Percentiles rank a stretch among this genome's conserved stretches.
Evolutionary conservation across 768 basidiomycete genomes (phyloP).

Genomic region (Chalciporus piperatus): DNA sequence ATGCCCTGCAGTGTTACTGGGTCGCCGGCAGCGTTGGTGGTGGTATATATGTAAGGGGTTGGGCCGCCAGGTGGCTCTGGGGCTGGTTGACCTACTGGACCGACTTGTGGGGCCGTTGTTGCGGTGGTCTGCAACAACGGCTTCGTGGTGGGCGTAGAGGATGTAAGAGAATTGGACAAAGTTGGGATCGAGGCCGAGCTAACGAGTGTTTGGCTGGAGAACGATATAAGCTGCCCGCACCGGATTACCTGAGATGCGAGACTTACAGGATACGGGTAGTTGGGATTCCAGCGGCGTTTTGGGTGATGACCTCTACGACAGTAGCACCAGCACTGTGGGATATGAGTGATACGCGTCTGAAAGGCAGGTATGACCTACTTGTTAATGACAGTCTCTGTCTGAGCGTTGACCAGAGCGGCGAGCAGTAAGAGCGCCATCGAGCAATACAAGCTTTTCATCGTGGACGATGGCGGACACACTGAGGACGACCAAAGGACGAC

Average conservation of each 20-base stretch:
- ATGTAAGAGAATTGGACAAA: conserved; percentile 6
- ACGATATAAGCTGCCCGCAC: conserved; percentile 6
- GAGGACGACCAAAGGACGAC: conserved; percentile 1
- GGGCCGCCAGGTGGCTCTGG: conserved; percentile 42
- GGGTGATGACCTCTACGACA: conserved; percentile 47
- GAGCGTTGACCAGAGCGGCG: conserved; percentile 32
- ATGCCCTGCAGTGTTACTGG: conserved; percentile 17
- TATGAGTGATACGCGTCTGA: conserved; percentile 12
- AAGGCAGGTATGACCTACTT: conserved; percentile 36
- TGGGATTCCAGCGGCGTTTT: conserved; percentile 37
- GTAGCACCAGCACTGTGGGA: conserved; percentile 45
- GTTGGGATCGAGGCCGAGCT: conserved; percentile 7
- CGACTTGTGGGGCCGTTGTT: conserved; percentile 19
- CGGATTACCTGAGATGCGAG: not conserved
- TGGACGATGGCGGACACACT: conserved; percentile 5
- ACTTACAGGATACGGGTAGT: conserved; percentile 46
- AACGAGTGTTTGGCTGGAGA: conserved; percentile 12
- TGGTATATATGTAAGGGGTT: conserved; percentile 52
- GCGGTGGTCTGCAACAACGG: conserved; percentile 15
- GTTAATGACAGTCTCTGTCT: conserved; percentile 48
- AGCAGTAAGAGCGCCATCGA: conserved; percentile 19
- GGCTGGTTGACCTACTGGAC: conserved; percentile 53
- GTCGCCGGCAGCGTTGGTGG: conserved; percentile 34
- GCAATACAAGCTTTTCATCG: conserved; percentile 17
- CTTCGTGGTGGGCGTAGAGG: conserved; percentile 20